These are phyloP conservation scores for Zopfia rhizophila DNA, from an alignment of 2,329 filamentous ascomycete genomes.

Conservation along the genomic window DNA sequence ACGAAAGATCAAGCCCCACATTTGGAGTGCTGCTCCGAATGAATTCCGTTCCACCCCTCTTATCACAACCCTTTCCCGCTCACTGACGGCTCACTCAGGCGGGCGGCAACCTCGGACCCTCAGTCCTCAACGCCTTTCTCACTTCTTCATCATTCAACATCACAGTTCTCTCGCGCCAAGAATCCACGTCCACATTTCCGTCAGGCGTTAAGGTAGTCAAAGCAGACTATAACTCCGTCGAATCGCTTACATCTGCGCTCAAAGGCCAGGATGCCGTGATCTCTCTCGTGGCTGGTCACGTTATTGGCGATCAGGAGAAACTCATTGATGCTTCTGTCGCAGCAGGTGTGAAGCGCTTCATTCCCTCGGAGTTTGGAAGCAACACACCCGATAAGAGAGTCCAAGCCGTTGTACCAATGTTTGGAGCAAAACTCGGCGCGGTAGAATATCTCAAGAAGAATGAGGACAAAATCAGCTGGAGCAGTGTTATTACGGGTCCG, in stretches of 20 bases:
- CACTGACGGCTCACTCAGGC: conserved; percentile 36
- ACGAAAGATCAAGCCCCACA: conserved; percentile 8
- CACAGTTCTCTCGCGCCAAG: conserved; percentile 64
- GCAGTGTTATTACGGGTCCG: conserved; percentile 64
- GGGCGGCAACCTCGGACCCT: conserved; percentile 56
- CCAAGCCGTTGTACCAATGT: conserved; percentile 61
- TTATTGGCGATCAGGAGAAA: conserved; percentile 58
- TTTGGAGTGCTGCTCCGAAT: conserved; percentile 6
- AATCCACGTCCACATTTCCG: conserved; percentile 55
- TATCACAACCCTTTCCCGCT: background rate
- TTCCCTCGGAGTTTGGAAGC: conserved; percentile 69
- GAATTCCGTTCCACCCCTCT: conserved; percentile 13
- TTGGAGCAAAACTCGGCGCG: conserved; percentile 59
- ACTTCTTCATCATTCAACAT: conserved; percentile 61
- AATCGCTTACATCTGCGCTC: conserved; percentile 63
- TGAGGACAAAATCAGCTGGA: conserved; percentile 66
- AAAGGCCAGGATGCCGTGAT: conserved; percentile 68
- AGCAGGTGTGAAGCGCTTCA: conserved; percentile 69
- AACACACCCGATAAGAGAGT: conserved; percentile 50
- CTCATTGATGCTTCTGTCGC: conserved; percentile 69
- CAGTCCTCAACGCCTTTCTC: conserved; percentile 54
- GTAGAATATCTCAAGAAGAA: conserved; percentile 64
- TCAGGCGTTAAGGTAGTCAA: conserved; percentile 56
- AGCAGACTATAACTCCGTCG: conserved; percentile 60
- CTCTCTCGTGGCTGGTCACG: conserved; percentile 55